These are phyloP conservation scores for Cercophora newfieldiana DNA, from an alignment of 495 filamentous ascomycete genomes.

Conservation along the genomic window DNA sequence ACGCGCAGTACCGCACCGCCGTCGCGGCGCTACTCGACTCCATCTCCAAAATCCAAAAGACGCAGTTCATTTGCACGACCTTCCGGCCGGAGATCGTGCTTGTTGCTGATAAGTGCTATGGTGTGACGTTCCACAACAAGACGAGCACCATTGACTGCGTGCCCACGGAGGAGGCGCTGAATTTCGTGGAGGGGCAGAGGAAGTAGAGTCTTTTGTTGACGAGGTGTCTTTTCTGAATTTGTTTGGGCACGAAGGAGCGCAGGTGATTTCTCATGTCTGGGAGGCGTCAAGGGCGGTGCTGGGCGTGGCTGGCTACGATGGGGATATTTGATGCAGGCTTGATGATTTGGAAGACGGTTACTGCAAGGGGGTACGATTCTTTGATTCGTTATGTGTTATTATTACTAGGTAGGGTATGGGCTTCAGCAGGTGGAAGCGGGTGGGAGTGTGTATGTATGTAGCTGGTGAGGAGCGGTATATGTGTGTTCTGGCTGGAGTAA, in stretches of 20 bases:
- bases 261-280: too few species aligned
- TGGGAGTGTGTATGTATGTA: not conserved
- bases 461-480: not conserved
- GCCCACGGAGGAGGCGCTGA: constrained; percentile 79
- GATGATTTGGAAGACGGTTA: not conserved
- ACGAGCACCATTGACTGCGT: constrained; percentile 90
- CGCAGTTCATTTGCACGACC: constrained; percentile 84
- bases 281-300: too few species aligned
- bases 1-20: constrained; percentile 94
- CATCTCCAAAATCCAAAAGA: constrained; percentile 61
- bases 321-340: not conserved
- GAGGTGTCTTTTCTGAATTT: not conserved
- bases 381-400: not conserved
- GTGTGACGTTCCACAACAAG: constrained; percentile 91
- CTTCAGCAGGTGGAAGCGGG: not conserved
- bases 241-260: not conserved
- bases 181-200: constrained; percentile 81
- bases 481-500: not conserved
- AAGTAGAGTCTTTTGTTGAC: constrained; percentile 15
- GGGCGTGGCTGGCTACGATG: not conserved
- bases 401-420: not conserved
- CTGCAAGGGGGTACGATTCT: not conserved
- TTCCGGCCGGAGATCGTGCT: constrained; percentile 96
- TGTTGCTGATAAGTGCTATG: constrained; percentile 97
- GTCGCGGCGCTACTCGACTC: constrained; percentile 84